phyloP scores from a whole-genome alignment of 2,329 filamentous ascomycete genomes.

The Thielaviopsis euricoi region DNA sequence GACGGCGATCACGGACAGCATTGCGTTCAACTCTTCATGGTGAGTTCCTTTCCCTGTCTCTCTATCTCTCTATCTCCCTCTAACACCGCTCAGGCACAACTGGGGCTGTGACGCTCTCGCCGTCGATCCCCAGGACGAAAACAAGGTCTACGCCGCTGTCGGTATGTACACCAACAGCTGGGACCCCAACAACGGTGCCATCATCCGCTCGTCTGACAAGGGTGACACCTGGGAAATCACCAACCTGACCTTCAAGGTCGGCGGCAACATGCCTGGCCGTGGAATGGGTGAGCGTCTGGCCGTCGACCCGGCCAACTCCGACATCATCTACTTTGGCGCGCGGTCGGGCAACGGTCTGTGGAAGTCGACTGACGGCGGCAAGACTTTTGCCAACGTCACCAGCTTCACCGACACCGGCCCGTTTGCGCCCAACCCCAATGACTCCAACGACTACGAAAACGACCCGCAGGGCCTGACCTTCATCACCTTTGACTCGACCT shows the following conservation, averaged over 20 bases:
- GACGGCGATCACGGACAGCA: conserved; percentile 34
- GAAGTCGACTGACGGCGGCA: conserved; percentile 40
- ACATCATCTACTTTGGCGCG: conserved; percentile 41
- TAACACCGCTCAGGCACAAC: conserved; percentile 23
- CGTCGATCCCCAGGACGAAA: conserved; percentile 34
- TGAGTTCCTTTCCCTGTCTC: conserved; percentile 14
- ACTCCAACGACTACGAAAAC: conserved; percentile 26
- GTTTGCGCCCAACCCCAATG: conserved; percentile 28
- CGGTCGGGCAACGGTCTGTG: conserved; percentile 42
- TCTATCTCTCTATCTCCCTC: neutral
- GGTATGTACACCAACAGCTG: conserved; percentile 44
- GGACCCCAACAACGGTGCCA: conserved; percentile 39
- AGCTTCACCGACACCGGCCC: conserved; percentile 35
- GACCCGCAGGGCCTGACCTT: conserved; percentile 32
- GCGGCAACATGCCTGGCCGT: conserved; percentile 45
- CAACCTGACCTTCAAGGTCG: conserved; percentile 39
- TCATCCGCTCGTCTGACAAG: conserved; percentile 36
- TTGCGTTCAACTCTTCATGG: conserved; percentile 29
- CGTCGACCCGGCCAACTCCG: conserved; percentile 38
- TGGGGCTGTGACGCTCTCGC: conserved; percentile 43
- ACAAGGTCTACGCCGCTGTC: conserved; percentile 35
- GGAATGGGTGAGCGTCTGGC: conserved; percentile 42
- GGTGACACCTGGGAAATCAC: conserved; percentile 35
- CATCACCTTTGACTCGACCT: conserved; percentile 39
- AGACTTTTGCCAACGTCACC: conserved; percentile 33